A percentile compares a stretch with the other conserved stretches of the same genome.
Conservation (phyloP, 1,139 yeast species). For the Zygoascus meyerae region DNA sequence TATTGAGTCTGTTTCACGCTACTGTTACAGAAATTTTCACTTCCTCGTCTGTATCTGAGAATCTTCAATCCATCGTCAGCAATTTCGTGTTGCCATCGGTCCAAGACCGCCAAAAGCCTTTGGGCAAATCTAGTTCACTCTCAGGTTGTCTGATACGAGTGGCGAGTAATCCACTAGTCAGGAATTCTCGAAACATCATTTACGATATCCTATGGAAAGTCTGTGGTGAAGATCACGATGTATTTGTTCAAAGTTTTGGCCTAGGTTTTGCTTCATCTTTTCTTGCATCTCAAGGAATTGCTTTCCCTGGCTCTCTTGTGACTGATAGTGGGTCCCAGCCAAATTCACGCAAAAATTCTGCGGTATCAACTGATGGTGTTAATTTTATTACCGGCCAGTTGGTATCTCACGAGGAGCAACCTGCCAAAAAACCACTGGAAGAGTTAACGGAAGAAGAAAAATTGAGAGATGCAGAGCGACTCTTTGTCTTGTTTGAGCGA, state of each 20-base stretch:
- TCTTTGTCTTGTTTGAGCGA: slow-evolving; percentile 46
- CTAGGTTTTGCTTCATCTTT: slow-evolving; percentile 30
- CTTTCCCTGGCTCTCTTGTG: slow-evolving; percentile 17
- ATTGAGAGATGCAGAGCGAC: slow-evolving; percentile 48
- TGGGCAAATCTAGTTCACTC: slow-evolving; percentile 20
- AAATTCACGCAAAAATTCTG: slow-evolving; percentile 1
- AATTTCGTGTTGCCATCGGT: slow-evolving; percentile 17
- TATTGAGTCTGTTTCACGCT: slow-evolving; percentile 16
- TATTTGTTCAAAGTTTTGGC: slow-evolving; percentile 28
- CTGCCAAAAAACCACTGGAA: not conserved
- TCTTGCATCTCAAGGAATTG: slow-evolving; percentile 24
- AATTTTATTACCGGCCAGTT: slow-evolving; percentile 32
- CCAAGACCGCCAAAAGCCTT: slow-evolving; percentile 17
- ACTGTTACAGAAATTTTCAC: slow-evolving; percentile 13
- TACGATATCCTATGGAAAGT: slow-evolving; percentile 23
- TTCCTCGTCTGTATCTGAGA: slow-evolving; percentile 1
- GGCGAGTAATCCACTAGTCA: slow-evolving; percentile 18
- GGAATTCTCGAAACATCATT: slow-evolving; percentile 18
- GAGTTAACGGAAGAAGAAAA: slow-evolving; percentile 47
- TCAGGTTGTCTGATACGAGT: slow-evolving; percentile 17
- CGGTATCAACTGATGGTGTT: slow-evolving; percentile 9
- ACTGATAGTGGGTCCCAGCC: slow-evolving; percentile 8
- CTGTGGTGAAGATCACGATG: slow-evolving; percentile 18
- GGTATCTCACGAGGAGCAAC: slow-evolving; percentile 8
- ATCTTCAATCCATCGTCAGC: slow-evolving; percentile 7